Conservation (phyloP, 2,329 filamentous ascomycete genomes). For the Gaeumannomyces sp. region DNA sequence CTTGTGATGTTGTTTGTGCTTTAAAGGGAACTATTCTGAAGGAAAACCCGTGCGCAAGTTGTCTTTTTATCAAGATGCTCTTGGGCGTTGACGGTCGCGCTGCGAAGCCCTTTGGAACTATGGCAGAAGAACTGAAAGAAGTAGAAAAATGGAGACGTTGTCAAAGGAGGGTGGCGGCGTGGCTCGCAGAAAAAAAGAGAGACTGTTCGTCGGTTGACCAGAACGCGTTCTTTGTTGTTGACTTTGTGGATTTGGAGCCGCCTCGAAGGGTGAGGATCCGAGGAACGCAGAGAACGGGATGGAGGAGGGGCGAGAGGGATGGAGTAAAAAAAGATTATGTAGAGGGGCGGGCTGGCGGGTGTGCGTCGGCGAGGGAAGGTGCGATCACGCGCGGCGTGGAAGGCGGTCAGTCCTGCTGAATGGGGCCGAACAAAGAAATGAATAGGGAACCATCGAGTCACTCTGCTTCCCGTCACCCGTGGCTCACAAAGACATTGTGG, state of each 20-base stretch:
- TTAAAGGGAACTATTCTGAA: too few species aligned
- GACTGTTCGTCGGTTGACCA: not conserved
- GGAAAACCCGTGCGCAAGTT: not conserved
- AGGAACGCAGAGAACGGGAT: too few species aligned
- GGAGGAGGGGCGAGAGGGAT: not conserved
- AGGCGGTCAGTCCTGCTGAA: constrained; percentile 9
- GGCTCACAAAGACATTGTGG: constrained; percentile 9
- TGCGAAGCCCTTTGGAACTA: not conserved
- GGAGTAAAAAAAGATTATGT: not conserved
- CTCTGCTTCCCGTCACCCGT: constrained; percentile 1
- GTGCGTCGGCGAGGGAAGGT: not conserved
- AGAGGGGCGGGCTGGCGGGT: too few species aligned
- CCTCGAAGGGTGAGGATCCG: too few species aligned
- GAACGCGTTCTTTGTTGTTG: too few species aligned
- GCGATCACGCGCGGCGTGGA: constrained; percentile 7
- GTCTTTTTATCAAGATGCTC: not conserved
- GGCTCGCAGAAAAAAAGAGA: not conserved
- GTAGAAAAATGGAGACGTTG: not conserved
- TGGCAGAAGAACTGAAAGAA: not conserved
- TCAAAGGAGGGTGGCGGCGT: not conserved
- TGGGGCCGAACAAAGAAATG: constrained; percentile 4
- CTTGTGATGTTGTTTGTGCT: too few species aligned
- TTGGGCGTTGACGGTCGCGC: not conserved
- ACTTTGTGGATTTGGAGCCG: too few species aligned
- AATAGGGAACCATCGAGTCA: constrained; percentile 5